Evolutionary conservation across 148 eudicot species (phyloP).

Genomic region (Rhododendron henanense): DNA sequence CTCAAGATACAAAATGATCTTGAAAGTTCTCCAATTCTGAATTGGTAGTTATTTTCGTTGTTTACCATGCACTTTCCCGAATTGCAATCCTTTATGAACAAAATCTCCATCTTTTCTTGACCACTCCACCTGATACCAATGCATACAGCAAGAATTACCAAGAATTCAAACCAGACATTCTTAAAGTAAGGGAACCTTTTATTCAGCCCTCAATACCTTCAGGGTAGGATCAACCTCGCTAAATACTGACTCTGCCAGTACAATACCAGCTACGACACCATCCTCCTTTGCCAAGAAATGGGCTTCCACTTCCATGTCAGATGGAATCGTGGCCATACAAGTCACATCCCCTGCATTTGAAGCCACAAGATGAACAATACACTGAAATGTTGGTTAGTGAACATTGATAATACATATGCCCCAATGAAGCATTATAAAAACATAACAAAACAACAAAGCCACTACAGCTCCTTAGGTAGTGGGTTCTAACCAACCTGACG

Average conservation of each 20-base stretch:
- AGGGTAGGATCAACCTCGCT: conserved; percentile 77
- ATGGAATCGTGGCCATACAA: conserved; percentile 84
- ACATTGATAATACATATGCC: neutral
- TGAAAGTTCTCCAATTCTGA: neutral
- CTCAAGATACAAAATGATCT: neutral
- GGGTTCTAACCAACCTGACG: neutral
- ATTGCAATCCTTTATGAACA: conserved; percentile 66
- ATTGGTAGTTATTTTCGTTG: neutral
- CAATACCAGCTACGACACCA: conserved; percentile 80
- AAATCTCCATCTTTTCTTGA: conserved; percentile 74
- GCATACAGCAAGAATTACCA: conserved; percentile 6
- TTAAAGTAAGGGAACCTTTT: neutral
- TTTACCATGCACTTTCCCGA: conserved; percentile 93
- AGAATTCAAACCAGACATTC: conserved; percentile 10
- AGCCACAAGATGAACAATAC: neutral
- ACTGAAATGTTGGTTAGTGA: neutral
- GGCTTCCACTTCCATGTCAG: conserved; percentile 87
- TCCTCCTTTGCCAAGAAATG: conserved; percentile 86
- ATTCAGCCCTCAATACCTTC: conserved; percentile 46
- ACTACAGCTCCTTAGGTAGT: neutral
- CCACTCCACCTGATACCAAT: conserved; percentile 78
- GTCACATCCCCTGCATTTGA: conserved; percentile 73
- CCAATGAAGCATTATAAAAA: neutral
- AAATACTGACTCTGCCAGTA: conserved; percentile 91
- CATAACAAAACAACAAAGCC: neutral